Conservation (phyloP, 163 green algal species). For the Prototheca cutis region DNA sequence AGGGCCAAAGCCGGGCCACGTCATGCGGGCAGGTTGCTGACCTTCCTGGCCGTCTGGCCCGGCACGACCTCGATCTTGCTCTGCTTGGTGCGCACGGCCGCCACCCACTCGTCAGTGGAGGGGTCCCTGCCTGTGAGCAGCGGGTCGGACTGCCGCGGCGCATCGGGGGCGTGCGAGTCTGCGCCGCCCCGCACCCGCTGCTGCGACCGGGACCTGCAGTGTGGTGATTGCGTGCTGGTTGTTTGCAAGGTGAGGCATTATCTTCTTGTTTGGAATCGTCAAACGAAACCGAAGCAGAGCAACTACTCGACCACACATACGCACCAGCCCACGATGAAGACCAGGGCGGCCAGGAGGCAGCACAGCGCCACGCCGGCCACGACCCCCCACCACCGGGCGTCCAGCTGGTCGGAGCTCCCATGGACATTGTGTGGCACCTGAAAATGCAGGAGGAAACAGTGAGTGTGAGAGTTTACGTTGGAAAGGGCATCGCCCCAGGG, state of each 20-base stretch:
- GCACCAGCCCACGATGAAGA: slow-evolving; percentile 2
- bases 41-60: slow-evolving; percentile 8
- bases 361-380: slow-evolving; percentile 2
- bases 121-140: background rate
- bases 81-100: slow-evolving; percentile 1
- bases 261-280: background rate
- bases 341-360: background rate
- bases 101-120: background rate
- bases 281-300: background rate
- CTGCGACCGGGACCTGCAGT: background rate
- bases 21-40: slow-evolving; percentile 21
- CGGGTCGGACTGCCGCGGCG: background rate
- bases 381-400: slow-evolving; percentile 9
- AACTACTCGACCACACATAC: background rate
- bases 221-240: background rate
- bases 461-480: background rate
- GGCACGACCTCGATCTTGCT: background rate
- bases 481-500: background rate
- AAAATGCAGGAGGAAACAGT: background rate
- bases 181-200: background rate
- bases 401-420: background rate
- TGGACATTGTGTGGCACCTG: background rate
- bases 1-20: background rate
- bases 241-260: background rate
- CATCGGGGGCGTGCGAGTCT: background rate